Conservation (phyloP, 176 grass and related monocot genomes). For the Hyparrhenia diplandra region DNA sequence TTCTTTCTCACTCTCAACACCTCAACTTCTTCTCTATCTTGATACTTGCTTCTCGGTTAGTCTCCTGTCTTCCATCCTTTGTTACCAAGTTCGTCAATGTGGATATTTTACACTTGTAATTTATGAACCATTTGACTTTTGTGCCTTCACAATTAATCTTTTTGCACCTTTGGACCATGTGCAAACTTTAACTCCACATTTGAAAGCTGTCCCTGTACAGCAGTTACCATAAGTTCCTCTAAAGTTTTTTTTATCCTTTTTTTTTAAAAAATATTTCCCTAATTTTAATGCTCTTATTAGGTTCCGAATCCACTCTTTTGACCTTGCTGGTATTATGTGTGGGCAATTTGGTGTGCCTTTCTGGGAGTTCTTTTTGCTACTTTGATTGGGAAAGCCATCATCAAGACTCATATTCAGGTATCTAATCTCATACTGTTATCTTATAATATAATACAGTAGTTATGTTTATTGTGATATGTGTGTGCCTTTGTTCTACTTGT, state of each 20-base stretch:
- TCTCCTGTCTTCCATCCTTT: not conserved
- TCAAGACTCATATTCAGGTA: slow-evolving; percentile 93
- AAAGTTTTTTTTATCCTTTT: not conserved
- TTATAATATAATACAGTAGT: not conserved
- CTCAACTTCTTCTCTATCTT: slow-evolving; percentile 94
- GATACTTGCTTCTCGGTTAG: slow-evolving; percentile 92
- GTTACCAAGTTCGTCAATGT: not conserved
- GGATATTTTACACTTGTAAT: not conserved
- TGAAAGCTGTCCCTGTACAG: not conserved
- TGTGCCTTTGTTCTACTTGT: slow-evolving; percentile 4
- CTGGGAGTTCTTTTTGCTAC: slow-evolving; percentile 96
- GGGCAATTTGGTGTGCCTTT: slow-evolving; percentile 95
- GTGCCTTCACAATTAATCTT: slow-evolving; percentile 6
- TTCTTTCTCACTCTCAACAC: slow-evolving; percentile 80
- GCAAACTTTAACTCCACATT: not conserved
- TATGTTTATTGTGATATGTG: not conserved
- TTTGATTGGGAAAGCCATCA: slow-evolving; percentile 85
- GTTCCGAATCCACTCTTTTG: slow-evolving; percentile 97
- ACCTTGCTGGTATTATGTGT: slow-evolving; percentile 98
- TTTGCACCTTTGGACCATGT: not conserved
- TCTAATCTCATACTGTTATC: not conserved
- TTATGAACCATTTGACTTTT: not conserved
- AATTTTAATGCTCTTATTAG: slow-evolving; percentile 32
- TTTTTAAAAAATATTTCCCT: not conserved
- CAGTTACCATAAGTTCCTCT: not conserved